phyloP scores from a whole-genome alignment of 2,329 filamentous ascomycete genomes.

The Fusarium sp. region DNA sequence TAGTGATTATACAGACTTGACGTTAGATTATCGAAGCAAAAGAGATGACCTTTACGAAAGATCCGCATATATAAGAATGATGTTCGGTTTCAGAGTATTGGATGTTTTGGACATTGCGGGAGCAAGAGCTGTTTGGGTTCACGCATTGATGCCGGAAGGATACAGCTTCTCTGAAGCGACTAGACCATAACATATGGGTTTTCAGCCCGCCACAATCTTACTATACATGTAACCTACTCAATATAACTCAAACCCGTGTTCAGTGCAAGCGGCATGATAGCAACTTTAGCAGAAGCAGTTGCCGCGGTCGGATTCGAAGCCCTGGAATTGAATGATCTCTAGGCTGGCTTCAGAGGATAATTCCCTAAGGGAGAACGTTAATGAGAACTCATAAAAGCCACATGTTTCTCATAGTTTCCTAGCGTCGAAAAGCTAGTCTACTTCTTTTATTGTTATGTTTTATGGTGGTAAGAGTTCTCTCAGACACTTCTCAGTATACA shows the following conservation, averaged over 20 bases:
- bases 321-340: background rate
- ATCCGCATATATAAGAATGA: accelerated
- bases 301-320: accelerated
- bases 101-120: background rate
- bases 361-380: accelerated
- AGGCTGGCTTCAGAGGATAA: background rate
- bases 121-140: background rate
- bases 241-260: background rate
- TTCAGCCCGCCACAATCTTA: accelerated
- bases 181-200: accelerated
- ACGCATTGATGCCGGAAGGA: background rate
- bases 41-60: accelerated
- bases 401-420: too few species aligned
- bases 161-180: background rate
- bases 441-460: background rate
- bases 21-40: accelerated
- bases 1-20: too few species aligned
- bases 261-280: accelerated
- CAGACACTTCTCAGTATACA: background rate
- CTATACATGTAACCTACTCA: background rate
- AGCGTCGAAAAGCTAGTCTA: background rate
- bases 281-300: background rate
- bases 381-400: accelerated
- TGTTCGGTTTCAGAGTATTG: accelerated
- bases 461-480: too few species aligned